These are phyloP conservation scores for Cornus controversa DNA, from an alignment of 148 eudicot genomes.

Conservation along the genomic window DNA sequence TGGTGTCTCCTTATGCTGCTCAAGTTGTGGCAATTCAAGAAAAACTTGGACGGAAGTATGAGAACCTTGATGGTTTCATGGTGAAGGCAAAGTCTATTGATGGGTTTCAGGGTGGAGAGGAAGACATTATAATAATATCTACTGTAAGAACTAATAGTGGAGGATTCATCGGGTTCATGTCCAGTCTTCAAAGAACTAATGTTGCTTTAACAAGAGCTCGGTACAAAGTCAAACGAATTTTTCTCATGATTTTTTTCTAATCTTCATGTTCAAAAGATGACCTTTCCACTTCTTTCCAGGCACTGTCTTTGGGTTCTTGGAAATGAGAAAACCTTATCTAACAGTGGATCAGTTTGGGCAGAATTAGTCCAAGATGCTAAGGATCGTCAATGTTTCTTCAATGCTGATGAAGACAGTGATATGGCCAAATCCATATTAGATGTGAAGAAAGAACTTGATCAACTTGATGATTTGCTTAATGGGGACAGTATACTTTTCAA, in stretches of 20 bases:
- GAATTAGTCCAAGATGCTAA: constrained; percentile 45
- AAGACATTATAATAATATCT: constrained; percentile 55
- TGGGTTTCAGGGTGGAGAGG: constrained; percentile 75
- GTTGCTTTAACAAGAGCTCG: constrained; percentile 69
- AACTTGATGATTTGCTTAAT: constrained; percentile 54
- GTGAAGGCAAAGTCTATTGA: constrained; percentile 66
- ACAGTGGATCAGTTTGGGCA: constrained; percentile 45
- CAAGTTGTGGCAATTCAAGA: constrained; percentile 71
- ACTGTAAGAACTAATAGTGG: constrained; percentile 51
- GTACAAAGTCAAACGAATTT: constrained; percentile 18
- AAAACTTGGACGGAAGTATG: constrained; percentile 46
- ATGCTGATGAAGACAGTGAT: constrained; percentile 48
- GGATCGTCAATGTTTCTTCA: constrained; percentile 45
- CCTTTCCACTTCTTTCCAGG: constrained; percentile 15
- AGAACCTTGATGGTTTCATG: constrained; percentile 37
- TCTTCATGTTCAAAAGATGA: not conserved
- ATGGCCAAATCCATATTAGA: constrained; percentile 42
- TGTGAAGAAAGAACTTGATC: constrained; percentile 49
- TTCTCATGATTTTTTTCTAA: not conserved
- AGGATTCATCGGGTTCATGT: constrained; percentile 55
- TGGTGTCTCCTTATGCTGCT: constrained; percentile 71
- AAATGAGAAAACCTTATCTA: constrained; percentile 36
- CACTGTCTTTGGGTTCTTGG: constrained; percentile 67
- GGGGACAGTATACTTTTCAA: constrained; percentile 42
- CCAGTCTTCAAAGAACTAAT: constrained; percentile 52